A percentile compares a stretch with the other conserved stretches of the same genome.
These are phyloP conservation scores for Termitomyces heimii DNA, from an alignment of 768 basidiomycete genomes.

Conservation along the genomic window DNA sequence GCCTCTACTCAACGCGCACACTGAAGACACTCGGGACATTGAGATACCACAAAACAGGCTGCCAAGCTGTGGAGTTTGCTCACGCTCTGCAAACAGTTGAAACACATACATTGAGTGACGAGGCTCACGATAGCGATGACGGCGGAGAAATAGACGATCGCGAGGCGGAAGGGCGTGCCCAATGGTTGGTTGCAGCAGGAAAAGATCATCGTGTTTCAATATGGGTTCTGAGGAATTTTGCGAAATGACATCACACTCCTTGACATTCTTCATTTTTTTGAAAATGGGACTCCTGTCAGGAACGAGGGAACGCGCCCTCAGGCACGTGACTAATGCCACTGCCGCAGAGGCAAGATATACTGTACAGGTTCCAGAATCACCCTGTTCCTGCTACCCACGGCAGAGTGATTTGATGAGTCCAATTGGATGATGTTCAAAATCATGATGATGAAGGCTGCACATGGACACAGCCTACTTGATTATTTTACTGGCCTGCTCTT, in stretches of 20 bases:
- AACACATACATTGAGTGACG: conserved; percentile 21
- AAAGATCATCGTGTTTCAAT: conserved; percentile 69
- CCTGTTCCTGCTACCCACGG: too few species aligned
- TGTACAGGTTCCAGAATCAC: too few species aligned
- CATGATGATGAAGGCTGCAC: too few species aligned
- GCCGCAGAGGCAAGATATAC: too few species aligned
- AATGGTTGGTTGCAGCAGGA: conserved; percentile 61
- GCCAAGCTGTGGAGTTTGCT: conserved; percentile 75
- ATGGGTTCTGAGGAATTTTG: conserved; percentile 60
- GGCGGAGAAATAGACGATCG: conserved; percentile 48
- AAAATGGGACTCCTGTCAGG: too few species aligned
- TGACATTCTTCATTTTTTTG: neutral
- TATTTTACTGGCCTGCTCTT: too few species aligned
- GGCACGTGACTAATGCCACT: too few species aligned
- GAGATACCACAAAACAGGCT: conserved; percentile 71
- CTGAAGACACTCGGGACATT: conserved; percentile 84
- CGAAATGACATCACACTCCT: conserved; percentile 17
- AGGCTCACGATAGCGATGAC: conserved; percentile 20
- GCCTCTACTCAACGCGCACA: conserved; percentile 75
- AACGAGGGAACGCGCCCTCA: too few species aligned
- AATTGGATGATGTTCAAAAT: too few species aligned
- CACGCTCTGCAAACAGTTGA: conserved; percentile 13
- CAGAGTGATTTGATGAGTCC: too few species aligned
- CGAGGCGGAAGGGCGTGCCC: conserved; percentile 37
- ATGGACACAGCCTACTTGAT: too few species aligned